A percentile compares a stretch with the other conserved stretches of the same genome.
Conservation (phyloP, 371 early-diverging fungal genomes). For the Saksenaea oblongispora region DNA sequence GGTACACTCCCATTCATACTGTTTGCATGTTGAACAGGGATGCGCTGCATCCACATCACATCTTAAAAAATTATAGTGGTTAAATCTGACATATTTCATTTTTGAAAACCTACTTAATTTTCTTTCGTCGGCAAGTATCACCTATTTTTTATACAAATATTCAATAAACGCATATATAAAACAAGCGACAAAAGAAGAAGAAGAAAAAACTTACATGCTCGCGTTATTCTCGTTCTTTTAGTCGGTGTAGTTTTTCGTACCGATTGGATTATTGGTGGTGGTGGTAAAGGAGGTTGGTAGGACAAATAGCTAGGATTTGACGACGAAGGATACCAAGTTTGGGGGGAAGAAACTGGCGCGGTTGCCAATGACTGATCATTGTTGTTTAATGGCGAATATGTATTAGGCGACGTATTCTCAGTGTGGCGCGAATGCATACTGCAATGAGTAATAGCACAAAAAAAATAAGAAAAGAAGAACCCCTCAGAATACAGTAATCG, state of each 20-base stretch:
- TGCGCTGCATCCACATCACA: slow-evolving; percentile 40
- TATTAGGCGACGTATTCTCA: not conserved
- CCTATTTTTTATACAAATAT: slow-evolving; percentile 20
- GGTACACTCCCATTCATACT: slow-evolving; percentile 47
- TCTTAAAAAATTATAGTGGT: slow-evolving; percentile 15
- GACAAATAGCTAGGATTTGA: not conserved
- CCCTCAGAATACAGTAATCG: not conserved
- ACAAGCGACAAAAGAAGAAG: too few relatives aligned
- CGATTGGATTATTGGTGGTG: not conserved
- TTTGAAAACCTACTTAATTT: slow-evolving; percentile 37
- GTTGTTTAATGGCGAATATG: not conserved
- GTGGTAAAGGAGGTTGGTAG: not conserved
- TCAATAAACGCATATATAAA: too few relatives aligned
- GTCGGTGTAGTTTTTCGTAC: not conserved
- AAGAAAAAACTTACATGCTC: slow-evolving; percentile 35
- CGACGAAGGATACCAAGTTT: not conserved
- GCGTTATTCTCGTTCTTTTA: slow-evolving; percentile 32
- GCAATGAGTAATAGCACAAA: not conserved
- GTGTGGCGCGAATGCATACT: not conserved
- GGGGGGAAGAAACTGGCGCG: not conserved
- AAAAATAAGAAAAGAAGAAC: not conserved
- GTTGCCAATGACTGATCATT: not conserved
- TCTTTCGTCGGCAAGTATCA: slow-evolving; percentile 49
- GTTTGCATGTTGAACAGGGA: slow-evolving; percentile 45
- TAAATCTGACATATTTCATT: not conserved